Base-by-base conservation (phyloP, 768 basidiomycete species). In the Tulasnella sp. region DNA sequence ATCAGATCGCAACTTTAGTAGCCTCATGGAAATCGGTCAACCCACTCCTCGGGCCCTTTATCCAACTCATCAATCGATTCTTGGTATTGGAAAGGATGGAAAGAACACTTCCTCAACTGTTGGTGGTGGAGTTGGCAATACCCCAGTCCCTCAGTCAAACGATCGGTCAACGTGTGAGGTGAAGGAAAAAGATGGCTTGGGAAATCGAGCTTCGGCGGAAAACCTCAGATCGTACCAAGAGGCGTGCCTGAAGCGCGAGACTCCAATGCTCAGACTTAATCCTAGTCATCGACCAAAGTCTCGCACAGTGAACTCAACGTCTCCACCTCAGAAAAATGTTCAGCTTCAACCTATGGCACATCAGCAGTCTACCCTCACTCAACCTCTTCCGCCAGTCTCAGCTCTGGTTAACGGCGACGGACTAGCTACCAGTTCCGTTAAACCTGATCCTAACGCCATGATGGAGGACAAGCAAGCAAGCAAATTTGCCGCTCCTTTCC, bases 161-260 rank as follows among this genome's bases (percentile, higher is more conserved):
- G 39, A 40, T 20, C n/a, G 27, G 27, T 40, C 39, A 40, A n/a
- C 12, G 34, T 12, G 12, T 12, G 34, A 16, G 12, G 34, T 12
- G 34, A 12, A 35, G 12, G 34, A 12, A 12, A 16, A 16, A 35
- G 12, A 35, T 12, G 34, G 34, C 16, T n/a, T 15, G 47, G 43
- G 47, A 34, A 48, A 25, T 12, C 6, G 33, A 10, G 24, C 16
- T 12, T 31, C 32, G 43, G 6, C 19, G 33, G 47, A 6, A 28
- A 35, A 52, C 24, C 28, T 53, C 32, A 28, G 45, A 24, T 45
- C 40, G 45, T 53, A 53, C 16, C 52, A 53, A 16, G 52, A 53
- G 42, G 52, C 52, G 31, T 53, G 52, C 37, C 33, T 53, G 52
- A 44, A 19, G 52, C 27, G 52, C 13, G 52, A 53, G 25, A 31